Conservation (phyloP, 139 green algal species). For the Micractinium sp. region DNA sequence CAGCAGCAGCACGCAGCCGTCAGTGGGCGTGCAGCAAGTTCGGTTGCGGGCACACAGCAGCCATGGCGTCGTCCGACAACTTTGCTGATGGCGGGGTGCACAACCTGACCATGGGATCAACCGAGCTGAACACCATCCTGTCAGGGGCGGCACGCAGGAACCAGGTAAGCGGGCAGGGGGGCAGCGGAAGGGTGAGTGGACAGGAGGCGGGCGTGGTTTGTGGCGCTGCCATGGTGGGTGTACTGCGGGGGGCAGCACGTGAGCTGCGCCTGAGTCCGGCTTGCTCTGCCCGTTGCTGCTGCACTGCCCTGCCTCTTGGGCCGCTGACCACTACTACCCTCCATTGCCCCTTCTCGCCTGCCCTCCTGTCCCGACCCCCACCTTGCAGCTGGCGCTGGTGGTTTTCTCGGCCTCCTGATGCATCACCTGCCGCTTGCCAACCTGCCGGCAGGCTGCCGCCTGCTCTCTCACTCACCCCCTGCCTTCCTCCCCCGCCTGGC, state of each 20-base stretch:
- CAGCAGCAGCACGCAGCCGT: not conserved
- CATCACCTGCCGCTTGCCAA: no score
- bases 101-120: not conserved
- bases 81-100: slow-evolving; percentile 46
- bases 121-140: slow-evolving; percentile 38
- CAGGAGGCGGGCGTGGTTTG: not conserved
- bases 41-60: not conserved
- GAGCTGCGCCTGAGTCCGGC: not conserved
- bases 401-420: no score
- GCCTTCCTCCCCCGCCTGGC: not conserved
- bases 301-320: not conserved
- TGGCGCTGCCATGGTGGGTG: not conserved
- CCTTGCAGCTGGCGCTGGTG: no score
- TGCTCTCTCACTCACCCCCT: not conserved
- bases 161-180: not conserved
- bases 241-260: not conserved
- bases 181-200: no score
- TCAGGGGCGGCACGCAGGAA: not conserved
- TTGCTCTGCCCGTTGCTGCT: not conserved
- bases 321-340: no score
- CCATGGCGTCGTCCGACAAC: not conserved
- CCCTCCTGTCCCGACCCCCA: no score
- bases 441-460: not conserved
- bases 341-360: no score
- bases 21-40: not conserved